Conservation (phyloP, 768 basidiomycete genomes). For the Suillus sp. region DNA sequence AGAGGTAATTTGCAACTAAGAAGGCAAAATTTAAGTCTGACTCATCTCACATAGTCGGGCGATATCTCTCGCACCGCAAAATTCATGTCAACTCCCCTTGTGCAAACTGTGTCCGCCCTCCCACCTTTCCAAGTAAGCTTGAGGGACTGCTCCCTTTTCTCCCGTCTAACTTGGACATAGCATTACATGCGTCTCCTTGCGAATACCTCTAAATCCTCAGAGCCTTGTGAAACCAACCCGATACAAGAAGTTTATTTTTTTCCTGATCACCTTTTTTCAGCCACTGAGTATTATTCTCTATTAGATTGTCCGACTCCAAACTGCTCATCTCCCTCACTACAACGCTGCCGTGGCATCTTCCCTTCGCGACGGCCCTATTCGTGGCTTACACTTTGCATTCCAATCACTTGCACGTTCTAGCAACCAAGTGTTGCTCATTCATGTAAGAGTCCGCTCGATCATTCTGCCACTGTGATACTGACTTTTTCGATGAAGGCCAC, state of each 20-base stretch:
- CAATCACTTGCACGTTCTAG: constrained; percentile 47
- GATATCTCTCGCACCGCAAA: constrained; percentile 76
- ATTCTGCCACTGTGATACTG: background rate
- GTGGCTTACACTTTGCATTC: constrained; percentile 60
- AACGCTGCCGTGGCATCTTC: constrained; percentile 79
- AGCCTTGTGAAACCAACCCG: constrained; percentile 30
- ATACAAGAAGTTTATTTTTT: constrained; percentile 44
- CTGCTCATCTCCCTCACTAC: constrained; percentile 73
- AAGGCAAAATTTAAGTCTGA: background rate
- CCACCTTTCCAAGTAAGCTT: constrained; percentile 57
- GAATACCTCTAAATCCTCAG: constrained; percentile 32
- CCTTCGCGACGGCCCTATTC: constrained; percentile 70
- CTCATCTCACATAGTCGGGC: constrained; percentile 41
- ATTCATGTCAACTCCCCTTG: constrained; percentile 75
- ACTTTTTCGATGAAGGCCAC: constrained; percentile 28
- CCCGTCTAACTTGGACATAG: constrained; percentile 27
- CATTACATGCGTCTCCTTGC: constrained; percentile 55
- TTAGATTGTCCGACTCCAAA: constrained; percentile 76
- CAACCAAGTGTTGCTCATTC: constrained; percentile 61
- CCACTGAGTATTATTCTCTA: background rate
- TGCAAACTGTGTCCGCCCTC: constrained; percentile 68
- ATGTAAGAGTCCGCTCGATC: constrained; percentile 42
- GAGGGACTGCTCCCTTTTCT: constrained; percentile 1
- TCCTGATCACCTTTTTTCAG: background rate
- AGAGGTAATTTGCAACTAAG: constrained; percentile 46